Conservation (phyloP, 441 rosid species). For the Gossypium aridum region DNA sequence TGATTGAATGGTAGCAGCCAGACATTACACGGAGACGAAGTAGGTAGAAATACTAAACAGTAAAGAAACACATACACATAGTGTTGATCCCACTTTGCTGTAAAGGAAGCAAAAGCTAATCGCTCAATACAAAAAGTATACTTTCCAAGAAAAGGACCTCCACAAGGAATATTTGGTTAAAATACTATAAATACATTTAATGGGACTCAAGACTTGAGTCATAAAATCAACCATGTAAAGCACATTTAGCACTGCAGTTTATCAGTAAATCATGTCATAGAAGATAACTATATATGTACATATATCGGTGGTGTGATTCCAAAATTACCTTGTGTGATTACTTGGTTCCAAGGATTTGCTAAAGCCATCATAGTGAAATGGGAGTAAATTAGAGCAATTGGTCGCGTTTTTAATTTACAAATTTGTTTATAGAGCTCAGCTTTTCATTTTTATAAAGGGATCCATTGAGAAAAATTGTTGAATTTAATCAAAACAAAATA, state of each 20-base stretch:
- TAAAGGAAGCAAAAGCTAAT: neutral
- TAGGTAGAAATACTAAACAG: neutral
- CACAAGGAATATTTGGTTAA: conserved; percentile 7
- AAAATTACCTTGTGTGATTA: neutral
- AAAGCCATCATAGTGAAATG: no score
- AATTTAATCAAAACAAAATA: neutral
- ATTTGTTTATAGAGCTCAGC: neutral
- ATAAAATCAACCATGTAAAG: conserved; percentile 5
- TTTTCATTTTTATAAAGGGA: neutral
- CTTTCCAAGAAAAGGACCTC: conserved; percentile 17
- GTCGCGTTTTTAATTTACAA: neutral
- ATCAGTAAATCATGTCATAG: neutral
- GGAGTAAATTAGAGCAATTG: neutral
- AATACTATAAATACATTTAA: neutral
- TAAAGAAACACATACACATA: neutral
- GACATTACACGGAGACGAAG: neutral
- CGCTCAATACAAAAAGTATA: neutral
- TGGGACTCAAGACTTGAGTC: neutral
- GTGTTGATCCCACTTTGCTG: conserved; percentile 20
- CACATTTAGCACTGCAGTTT: neutral
- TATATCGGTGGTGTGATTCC: neutral
- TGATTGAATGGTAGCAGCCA: neutral
- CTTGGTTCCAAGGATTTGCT: neutral
- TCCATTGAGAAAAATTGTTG: neutral
- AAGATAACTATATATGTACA: neutral